These are phyloP conservation scores for Coniella lustricola DNA, from an alignment of 2,329 filamentous ascomycete genomes.

Conservation along the genomic window DNA sequence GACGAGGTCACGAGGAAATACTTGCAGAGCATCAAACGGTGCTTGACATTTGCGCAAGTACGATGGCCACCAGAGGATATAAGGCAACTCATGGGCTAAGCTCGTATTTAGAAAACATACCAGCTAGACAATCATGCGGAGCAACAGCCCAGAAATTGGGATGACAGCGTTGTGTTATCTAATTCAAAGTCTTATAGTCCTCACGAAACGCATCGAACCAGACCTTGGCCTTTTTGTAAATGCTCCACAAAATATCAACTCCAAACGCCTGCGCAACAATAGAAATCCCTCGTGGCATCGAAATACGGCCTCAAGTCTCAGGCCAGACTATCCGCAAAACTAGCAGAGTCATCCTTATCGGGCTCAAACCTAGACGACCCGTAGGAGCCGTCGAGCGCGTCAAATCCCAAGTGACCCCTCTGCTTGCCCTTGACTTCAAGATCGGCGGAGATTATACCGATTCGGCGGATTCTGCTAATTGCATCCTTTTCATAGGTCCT, in stretches of 20 bases:
- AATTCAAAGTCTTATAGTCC: no score
- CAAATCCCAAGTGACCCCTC: conserved; percentile 1
- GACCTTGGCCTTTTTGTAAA: neutral
- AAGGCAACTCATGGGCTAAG: conserved; percentile 84
- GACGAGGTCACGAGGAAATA: conserved; percentile 95
- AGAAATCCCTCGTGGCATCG: neutral
- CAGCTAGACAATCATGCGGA: neutral
- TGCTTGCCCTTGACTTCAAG: conserved; percentile 54
- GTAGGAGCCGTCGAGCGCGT: neutral
- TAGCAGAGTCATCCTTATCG: neutral
- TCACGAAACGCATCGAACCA: neutral
- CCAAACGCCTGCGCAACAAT: conserved; percentile 13
- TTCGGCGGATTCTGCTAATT: conserved; percentile 66
- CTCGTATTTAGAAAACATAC: neutral
- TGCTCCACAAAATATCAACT: conserved; percentile 5
- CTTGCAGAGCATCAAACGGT: conserved; percentile 94
- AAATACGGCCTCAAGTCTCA: neutral
- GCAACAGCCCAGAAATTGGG: neutral
- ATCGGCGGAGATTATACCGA: conserved; percentile 69
- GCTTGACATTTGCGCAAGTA: conserved; percentile 91
- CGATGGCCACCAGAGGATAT: conserved; percentile 92
- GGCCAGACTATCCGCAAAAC: conserved; percentile 1
- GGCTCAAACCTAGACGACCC: conserved; percentile 1
- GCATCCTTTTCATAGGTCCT: conserved; percentile 68
- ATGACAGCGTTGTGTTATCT: neutral